These are phyloP conservation scores for Nakazawaea peltata DNA, from an alignment of 805 yeast species.

Conservation along the genomic window DNA sequence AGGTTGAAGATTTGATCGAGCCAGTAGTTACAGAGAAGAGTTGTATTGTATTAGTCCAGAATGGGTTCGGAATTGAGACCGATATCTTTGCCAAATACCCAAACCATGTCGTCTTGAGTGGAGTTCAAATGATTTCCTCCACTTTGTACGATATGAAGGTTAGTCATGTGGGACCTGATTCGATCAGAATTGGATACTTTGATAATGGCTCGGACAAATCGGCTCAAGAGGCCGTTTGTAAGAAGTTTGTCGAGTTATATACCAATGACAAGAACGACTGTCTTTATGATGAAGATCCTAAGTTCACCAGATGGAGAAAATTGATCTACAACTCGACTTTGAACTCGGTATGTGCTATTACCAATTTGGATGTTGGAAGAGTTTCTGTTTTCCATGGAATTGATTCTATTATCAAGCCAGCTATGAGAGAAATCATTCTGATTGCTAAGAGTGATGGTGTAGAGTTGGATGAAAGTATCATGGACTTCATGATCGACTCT, in stretches of 20 bases:
- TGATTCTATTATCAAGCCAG: constrained; percentile 25
- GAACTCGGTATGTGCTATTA: constrained; percentile 36
- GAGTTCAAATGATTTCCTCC: constrained; percentile 30
- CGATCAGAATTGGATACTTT: constrained; percentile 26
- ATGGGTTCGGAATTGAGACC: constrained; percentile 31
- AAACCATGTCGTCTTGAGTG: constrained; percentile 26
- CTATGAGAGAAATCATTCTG: constrained; percentile 34
- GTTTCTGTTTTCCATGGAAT: constrained; percentile 21
- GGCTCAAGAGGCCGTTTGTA: constrained; percentile 22
- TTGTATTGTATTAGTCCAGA: constrained; percentile 29
- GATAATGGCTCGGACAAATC: constrained; percentile 22
- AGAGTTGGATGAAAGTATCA: constrained; percentile 22
- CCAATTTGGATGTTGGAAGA: constrained; percentile 31
- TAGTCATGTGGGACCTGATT: constrained; percentile 26
- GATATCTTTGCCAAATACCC: constrained; percentile 25
- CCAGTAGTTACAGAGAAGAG: constrained; percentile 19
- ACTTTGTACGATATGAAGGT: constrained; percentile 22
- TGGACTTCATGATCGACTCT: constrained; percentile 30
- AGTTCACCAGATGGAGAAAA: constrained; percentile 37
- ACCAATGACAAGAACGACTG: constrained; percentile 21
- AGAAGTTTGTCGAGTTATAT: constrained; percentile 25
- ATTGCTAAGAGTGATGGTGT: constrained; percentile 43
- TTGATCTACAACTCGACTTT: constrained; percentile 39
- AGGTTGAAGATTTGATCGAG: constrained; percentile 28
- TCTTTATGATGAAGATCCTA: constrained; percentile 26